Evolutionary conservation across 208 protist genomes (phyloP).

Genomic region (Trypanosoma conorhini): DNA sequence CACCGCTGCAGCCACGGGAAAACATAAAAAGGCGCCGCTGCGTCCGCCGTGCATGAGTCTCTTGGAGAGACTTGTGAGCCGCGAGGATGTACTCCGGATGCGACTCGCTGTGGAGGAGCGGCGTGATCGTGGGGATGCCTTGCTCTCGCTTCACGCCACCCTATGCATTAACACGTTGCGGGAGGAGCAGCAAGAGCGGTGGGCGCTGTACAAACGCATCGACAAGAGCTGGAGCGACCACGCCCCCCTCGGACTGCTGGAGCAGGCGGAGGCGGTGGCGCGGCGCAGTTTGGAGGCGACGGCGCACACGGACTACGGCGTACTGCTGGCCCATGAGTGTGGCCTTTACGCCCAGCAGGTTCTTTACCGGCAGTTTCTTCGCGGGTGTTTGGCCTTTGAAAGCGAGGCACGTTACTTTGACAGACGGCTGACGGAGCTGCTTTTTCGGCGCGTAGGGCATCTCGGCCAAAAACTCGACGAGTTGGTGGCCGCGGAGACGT

Average conservation of each 20-base stretch:
- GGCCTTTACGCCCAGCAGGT: constrained; percentile 19
- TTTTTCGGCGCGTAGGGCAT: constrained; percentile 30
- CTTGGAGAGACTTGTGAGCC: constrained; percentile 15
- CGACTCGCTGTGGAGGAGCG: constrained; percentile 15
- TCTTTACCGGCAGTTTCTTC: constrained; percentile 31
- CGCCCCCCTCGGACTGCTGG: constrained; percentile 4
- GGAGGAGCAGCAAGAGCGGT: constrained; percentile 9
- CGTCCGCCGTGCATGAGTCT: constrained; percentile 6
- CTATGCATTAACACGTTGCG: neutral
- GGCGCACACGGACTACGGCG: constrained; percentile 1
- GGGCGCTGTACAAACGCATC: neutral
- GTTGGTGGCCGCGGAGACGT: constrained; percentile 33
- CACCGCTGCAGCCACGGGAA: neutral
- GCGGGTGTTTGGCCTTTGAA: constrained; percentile 39
- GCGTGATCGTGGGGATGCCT: neutral
- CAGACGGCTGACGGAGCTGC: constrained; percentile 26
- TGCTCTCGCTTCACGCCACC: constrained; percentile 8
- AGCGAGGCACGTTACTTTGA: constrained; percentile 45
- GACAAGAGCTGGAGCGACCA: constrained; percentile 7
- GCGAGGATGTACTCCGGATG: constrained; percentile 28
- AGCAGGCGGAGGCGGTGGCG: constrained; percentile 16
- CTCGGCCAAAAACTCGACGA: constrained; percentile 38
- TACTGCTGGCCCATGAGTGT: constrained; percentile 17
- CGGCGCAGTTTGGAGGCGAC: constrained; percentile 25
- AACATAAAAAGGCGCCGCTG: neutral